Base-by-base conservation (phyloP, 805 yeast genomes). In the Sugiyamaella marilandica region DNA sequence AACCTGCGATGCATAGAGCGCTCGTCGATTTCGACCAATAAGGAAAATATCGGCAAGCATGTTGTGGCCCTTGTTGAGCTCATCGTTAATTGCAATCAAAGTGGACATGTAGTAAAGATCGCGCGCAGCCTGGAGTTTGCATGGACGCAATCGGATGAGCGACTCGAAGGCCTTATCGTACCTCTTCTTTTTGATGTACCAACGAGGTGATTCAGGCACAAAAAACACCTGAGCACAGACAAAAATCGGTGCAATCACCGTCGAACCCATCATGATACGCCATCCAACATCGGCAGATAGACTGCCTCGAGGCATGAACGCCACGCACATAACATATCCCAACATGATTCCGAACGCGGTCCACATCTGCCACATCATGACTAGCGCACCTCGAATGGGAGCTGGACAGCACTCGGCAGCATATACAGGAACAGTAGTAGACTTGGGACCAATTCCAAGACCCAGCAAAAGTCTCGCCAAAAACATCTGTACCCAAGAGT, bases 1-100 rank as follows among this genome's bases (percentile, higher is more conserved):
- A 58, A 87, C 77, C 79, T 85, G 84, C 2, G 95, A 81, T 51
- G 87, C 95, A 52, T 84, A 60, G 7, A 87, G 81, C 50, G 94
- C 95, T 65, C 88, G 85, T 70, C 95, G 80, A 68, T 86, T 87
- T 74, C 96, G 81, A 68, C 94, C 79, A 45, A 85, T 75, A 1
- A 84, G 76, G 65, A 87, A 74, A 74, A 87, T 55, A 41, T 68
- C 71, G 41, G 50, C 13, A 2, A 69, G 26, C n/a, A 55, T 57
- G 64, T 65, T 63, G 59, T 45, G 71, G 62, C 52, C 82, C 55
- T 36, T 60, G 62, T 51, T 71, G 67, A 54, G 57, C 24, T 61
- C 64, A 39, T 68, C 64, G 50, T 65, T 70, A 57, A 77, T 74
- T 16, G 78, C 67, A 44, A 73, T 71, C 55, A 81, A 73, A 13